Evolutionary conservation across 202 grass and related monocot species (phyloP), one percentile per base, ranked within the genome.

Genomic region (Panicum hallii): DNA sequence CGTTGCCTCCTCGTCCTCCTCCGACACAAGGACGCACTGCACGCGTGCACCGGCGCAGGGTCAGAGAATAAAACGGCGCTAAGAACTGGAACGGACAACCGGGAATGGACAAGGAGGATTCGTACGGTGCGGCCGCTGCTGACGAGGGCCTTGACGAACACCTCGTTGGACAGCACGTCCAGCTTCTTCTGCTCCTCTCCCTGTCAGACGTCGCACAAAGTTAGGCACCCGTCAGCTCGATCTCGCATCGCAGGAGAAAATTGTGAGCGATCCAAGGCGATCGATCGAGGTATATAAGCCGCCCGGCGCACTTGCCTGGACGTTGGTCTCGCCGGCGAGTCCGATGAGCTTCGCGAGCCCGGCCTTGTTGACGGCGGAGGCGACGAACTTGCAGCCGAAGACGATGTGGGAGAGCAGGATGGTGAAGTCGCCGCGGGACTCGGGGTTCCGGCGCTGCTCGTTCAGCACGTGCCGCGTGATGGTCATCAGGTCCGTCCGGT

Each of bases 141-240:
- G 81, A 94, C 87, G 63, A 99, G 88, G 30, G 97, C 97, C 85
- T 96, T 99, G 76, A 99, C 70, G 80, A 99, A 99, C 79, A 99
- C 97, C 88, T 99, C 91, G 86, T 99, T 96, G 1, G 97, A 96
- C 46, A 99, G 91, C 19, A 99, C 91, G 82, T 99, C 97, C 71
- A 99, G 97, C 86, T 99, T 99, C 97, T 99, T 99, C 84, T 99
- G 95, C 83, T 98, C 95, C 83, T 98, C 95, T 1, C 95, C 95
- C 95, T 98, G 89, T 54, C 76, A 49, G 61, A 54, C 42, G 23
- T 41, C n/a, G 13, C 2, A 48, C 7, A 62, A 65, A 12, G 20
- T 14, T 79, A 54, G 3, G 15, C 50, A 32, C 32, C 32, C 32
- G 32, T 32, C 32, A 4, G 36, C 3, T 34, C 52, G 77, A 10